Base-by-base conservation (phyloP, 768 basidiomycete genomes). In the Gymnopilus junonius region DNA sequence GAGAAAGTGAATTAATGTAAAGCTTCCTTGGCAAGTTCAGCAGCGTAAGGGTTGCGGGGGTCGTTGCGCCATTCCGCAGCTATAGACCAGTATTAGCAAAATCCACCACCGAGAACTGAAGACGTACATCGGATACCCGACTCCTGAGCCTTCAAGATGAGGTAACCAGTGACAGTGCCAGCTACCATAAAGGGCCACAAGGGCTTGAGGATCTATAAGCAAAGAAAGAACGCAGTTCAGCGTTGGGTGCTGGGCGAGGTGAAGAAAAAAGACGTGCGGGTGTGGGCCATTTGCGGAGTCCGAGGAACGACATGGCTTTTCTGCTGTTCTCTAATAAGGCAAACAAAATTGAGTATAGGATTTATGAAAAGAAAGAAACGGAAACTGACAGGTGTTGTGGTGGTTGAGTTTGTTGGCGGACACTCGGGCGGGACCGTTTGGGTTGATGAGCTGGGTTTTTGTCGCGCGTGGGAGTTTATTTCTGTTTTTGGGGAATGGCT, bases 151-250 rank as follows among this genome's bases (percentile, higher is more conserved):
- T 86, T 86, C 25, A 79, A 75, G 43, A 94, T 83, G 59, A 89
- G 82, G 77, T 85, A 93, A 69, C 86, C 83, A 15, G 89, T 90
- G 63, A 93, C 71, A 15, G 74, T 70, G 8, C 85, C 84, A 32
- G 92, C 88, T 37, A 83, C 81, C 69, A 92, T 80, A 84, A 94
- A 94, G 8, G 92, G 92, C 85, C 91, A 93, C 77, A 93, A 72
- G 35, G 93, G 91, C 80, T 82, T 87, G 62, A 82, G 65, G 69
- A 94, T 77, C 92, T 94, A 70, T 45, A 57, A 29, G 43, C 51
- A 55, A 21, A n/a, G 10, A 56, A 48, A 21, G 63, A 27, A 37
- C n/a, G 21, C 39, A 31, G 37, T n/a, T n/a, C n/a, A 54, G 31
- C 37, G 17, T 5, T 1, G 14, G 3, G 27, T 3, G 25, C 8